These are phyloP conservation scores for Phytophthora tentaculata DNA, from an alignment of 352 stramenopile genomes.

Conservation along the genomic window DNA sequence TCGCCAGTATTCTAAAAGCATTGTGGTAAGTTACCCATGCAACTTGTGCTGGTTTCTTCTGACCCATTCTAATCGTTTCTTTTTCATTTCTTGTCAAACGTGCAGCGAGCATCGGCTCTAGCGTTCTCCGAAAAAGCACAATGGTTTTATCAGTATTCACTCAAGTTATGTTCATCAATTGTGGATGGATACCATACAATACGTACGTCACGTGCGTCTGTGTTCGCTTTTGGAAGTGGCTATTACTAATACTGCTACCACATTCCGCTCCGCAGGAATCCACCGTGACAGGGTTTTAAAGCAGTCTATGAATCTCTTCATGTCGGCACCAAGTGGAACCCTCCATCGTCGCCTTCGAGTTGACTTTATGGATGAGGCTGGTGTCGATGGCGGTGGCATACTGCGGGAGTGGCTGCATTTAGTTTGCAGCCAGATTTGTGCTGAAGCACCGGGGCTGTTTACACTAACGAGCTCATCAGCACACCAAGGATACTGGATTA, in stretches of 20 bases:
- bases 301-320: conserved; percentile 69
- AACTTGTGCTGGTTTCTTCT: neutral
- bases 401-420: conserved; percentile 84
- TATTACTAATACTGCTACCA: conserved; percentile 2
- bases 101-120: conserved; percentile 47
- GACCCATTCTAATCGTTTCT: neutral
- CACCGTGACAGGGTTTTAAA: conserved; percentile 73
- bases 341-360: conserved; percentile 80
- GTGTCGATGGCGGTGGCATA: conserved; percentile 78
- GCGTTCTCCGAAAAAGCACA: conserved; percentile 66
- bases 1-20: conserved; percentile 34
- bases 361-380: conserved; percentile 86
- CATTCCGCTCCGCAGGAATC: conserved; percentile 46
- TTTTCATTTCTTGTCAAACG: conserved; percentile 7
- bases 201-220: conserved; percentile 39
- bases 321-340: conserved; percentile 48
- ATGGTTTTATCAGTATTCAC: conserved; percentile 73
- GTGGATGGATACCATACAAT: conserved; percentile 70
- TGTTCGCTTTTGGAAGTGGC: neutral
- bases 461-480: conserved; percentile 43
- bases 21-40: conserved; percentile 24
- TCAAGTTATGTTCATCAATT: conserved; percentile 63
- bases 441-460: conserved; percentile 59
- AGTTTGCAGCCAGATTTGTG: conserved; percentile 70
- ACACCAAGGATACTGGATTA: conserved; percentile 76